Conservation (phyloP, 2,329 filamentous ascomycete species). For the Xylariaceae sp. region DNA sequence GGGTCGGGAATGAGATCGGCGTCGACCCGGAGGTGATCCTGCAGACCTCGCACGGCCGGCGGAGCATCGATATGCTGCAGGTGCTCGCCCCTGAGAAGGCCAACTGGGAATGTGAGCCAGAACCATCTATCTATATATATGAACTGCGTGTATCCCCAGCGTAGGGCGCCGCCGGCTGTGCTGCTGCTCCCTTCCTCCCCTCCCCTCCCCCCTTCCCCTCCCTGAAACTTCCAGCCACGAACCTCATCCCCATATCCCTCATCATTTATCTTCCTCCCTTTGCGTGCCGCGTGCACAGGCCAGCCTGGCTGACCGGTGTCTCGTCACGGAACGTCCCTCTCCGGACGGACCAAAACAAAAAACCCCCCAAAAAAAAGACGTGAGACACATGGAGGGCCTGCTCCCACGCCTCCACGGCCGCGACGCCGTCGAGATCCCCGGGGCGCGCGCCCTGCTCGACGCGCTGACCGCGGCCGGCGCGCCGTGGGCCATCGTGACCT, state of each 20-base stretch:
- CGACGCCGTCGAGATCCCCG: slow-evolving; percentile 80
- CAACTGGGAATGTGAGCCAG: slow-evolving; percentile 76
- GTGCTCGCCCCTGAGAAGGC: slow-evolving; percentile 77
- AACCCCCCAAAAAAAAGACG: too few relatives aligned
- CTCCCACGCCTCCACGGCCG: slow-evolving; percentile 70
- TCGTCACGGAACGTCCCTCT: not conserved
- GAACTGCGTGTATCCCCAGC: not conserved
- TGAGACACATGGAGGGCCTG: slow-evolving; percentile 67
- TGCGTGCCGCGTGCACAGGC: too few relatives aligned
- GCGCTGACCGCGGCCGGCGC: slow-evolving; percentile 53
- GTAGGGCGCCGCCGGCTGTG: too few relatives aligned
- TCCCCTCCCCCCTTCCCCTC: too few relatives aligned
- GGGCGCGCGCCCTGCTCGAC: slow-evolving; percentile 64
- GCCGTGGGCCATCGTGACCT: slow-evolving; percentile 84
- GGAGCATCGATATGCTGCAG: slow-evolving; percentile 79
- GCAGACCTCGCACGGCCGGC: slow-evolving; percentile 81
- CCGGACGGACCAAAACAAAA: slow-evolving; percentile 1
- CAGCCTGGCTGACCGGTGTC: too few relatives aligned
- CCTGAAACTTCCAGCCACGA: too few relatives aligned
- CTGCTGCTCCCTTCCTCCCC: too few relatives aligned
- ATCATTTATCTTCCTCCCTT: too few relatives aligned
- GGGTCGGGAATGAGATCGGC: slow-evolving; percentile 75
- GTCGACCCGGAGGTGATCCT: slow-evolving; percentile 80
- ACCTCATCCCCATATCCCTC: too few relatives aligned
- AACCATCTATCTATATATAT: slow-evolving; percentile 9